Base-by-base conservation (phyloP, 768 basidiomycete species). In the Mycena galericulata region DNA sequence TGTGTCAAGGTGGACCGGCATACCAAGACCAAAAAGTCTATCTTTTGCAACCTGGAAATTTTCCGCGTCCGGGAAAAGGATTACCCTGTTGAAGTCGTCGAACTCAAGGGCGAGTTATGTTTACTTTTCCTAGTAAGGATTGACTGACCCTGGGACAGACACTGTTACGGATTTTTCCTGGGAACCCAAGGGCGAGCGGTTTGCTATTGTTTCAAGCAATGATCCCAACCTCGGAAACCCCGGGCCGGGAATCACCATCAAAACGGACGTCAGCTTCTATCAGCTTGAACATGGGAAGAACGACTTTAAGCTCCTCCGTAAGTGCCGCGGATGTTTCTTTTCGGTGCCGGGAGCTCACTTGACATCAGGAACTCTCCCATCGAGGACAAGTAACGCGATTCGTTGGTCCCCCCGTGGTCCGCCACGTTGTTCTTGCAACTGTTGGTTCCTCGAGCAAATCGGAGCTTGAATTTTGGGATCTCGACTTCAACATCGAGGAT, bases 1-100 rank as follows among this genome's bases (percentile, higher is more conserved):
- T 99, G 98, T 75, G 97, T 99, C 79, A 98, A 98, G 82, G 98
- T 99, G 62, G 98, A 99, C 82, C 92, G 97, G 55, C 96, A 98
- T 79, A 97, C 96, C 27, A 99, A 99, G 83, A 97, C 97, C 6
- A 98, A 97, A 82, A 99, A 99, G 83, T 96, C 96, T 5, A 95
- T 94, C 32, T 98, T 96, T 84, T 97, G 97, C 81, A 99, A 98
- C 79, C 86, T 99, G 68, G 98, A 99, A 83, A 93, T 99, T 64
- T 99, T 99, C 87, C 90, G 97, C 59, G 90, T 98, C 62, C 90
- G 97, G 61, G 98, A 99, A 83, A 99, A 98, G 79, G 95, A 98
- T 79, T 96, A 89, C 79, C 98, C 98, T 1, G 97, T 99, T 38
- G 97, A 99, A 79, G 96, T 98, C 41, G 90, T 99, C 58, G 98